phyloP scores from a whole-genome alignment of 805 yeast genomes.

The Candida cerambycidarum region DNA sequence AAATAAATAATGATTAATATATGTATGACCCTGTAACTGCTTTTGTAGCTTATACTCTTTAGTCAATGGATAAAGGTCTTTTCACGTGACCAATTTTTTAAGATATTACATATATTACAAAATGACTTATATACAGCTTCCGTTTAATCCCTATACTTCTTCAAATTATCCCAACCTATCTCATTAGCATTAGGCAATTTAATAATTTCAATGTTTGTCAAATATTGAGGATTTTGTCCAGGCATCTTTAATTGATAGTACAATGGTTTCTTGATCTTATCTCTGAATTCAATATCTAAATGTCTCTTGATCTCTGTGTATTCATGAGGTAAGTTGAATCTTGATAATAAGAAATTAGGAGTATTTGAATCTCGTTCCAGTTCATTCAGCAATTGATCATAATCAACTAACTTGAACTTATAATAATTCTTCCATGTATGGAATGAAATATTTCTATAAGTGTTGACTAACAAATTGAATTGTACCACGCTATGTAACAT shows the following conservation, averaged over 20 bases:
- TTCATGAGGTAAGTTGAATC: slow-evolving; percentile 35
- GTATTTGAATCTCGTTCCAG: slow-evolving; percentile 13
- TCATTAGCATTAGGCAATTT: slow-evolving; percentile 44
- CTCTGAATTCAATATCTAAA: slow-evolving; percentile 36
- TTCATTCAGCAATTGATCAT: slow-evolving; percentile 29
- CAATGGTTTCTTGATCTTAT: slow-evolving; percentile 35
- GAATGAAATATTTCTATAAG: slow-evolving; percentile 38
- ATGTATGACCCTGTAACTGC: too few species aligned
- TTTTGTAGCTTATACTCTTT: too few species aligned
- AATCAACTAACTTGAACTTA: slow-evolving; percentile 38
- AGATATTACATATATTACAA: slow-evolving; percentile 1
- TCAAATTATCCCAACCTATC: slow-evolving; percentile 44
- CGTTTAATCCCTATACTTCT: slow-evolving; percentile 31
- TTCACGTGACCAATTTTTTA: too few species aligned
- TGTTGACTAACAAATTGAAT: slow-evolving; percentile 38
- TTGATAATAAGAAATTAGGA: slow-evolving; percentile 16
- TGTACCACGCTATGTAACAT: slow-evolving; percentile 45
- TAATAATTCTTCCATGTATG: slow-evolving; percentile 42
- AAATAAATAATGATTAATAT: too few species aligned
- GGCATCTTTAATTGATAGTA: slow-evolving; percentile 31
- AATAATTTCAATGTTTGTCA: slow-evolving; percentile 38
- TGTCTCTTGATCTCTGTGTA: slow-evolving; percentile 31
- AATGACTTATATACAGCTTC: not conserved
- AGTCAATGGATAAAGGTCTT: too few species aligned
- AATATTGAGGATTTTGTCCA: slow-evolving; percentile 32